These are phyloP conservation scores for Boletellus sp. DNA, from an alignment of 768 basidiomycete species.

Conservation along the genomic window DNA sequence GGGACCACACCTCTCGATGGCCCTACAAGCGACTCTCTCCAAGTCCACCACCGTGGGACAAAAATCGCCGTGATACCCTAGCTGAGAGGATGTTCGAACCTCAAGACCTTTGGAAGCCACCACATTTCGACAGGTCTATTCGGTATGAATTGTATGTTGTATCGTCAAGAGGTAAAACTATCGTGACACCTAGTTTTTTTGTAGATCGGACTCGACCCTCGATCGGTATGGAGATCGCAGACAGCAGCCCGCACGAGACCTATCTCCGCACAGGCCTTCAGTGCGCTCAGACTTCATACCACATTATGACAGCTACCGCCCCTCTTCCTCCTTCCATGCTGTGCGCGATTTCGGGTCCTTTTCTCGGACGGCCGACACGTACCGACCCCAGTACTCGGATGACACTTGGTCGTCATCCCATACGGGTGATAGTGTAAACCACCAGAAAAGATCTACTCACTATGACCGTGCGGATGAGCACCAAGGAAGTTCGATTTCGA, in stretches of 20 bases:
- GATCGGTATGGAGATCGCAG: constrained; percentile 39
- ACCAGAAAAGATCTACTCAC: constrained; percentile 15
- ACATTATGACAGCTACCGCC: constrained; percentile 52
- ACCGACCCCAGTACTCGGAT: constrained; percentile 46
- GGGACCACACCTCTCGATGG: constrained; percentile 47
- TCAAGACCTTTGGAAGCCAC: constrained; percentile 67
- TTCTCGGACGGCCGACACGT: constrained; percentile 42
- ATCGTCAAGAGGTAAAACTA: constrained; percentile 19
- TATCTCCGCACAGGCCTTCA: constrained; percentile 35
- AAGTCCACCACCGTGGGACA: constrained; percentile 32
- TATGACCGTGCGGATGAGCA: constrained; percentile 27
- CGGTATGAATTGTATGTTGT: constrained; percentile 41
- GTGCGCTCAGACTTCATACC: constrained; percentile 32
- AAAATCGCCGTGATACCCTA: constrained; percentile 36
- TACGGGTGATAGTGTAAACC: constrained; percentile 30
- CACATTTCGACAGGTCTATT: constrained; percentile 42
- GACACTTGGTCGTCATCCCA: constrained; percentile 31
- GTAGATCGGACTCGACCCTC: constrained; percentile 25
- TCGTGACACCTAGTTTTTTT: constrained; percentile 11
- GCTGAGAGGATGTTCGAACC: constrained; percentile 67
- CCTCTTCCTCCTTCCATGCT: constrained; percentile 31
- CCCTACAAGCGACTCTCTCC: constrained; percentile 40
- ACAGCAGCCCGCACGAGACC: constrained; percentile 31
- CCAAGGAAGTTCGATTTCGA: constrained; percentile 31
- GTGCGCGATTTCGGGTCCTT: constrained; percentile 40